Evolutionary conservation across 2,329 filamentous ascomycete genomes (phyloP).

Genomic region (Ophioceras dolichostomum): DNA sequence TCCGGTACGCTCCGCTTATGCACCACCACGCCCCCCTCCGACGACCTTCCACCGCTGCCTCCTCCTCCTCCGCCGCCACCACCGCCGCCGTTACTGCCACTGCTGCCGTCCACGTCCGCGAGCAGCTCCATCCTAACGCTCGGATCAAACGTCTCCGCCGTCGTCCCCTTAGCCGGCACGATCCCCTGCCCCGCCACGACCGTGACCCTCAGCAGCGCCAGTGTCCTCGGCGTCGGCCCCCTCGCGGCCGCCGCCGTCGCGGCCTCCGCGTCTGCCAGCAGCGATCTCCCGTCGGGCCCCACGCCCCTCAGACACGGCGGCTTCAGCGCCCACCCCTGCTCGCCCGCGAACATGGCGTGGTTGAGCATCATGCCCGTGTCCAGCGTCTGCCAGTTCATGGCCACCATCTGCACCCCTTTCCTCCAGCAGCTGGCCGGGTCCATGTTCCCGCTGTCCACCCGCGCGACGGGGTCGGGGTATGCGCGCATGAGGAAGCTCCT

Average conservation of each 20-base stretch:
- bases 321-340: constrained; percentile 77
- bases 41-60: constrained; percentile 40
- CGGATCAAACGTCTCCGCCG: constrained; percentile 45
- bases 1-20: constrained; percentile 45
- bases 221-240: constrained; percentile 20
- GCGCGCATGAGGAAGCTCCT: constrained; percentile 79
- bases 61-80: no score
- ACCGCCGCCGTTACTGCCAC: no score
- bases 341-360: constrained; percentile 89
- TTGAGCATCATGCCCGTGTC: constrained; percentile 95
- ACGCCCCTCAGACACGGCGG: constrained; percentile 56
- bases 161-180: constrained; percentile 25
- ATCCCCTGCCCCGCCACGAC: constrained; percentile 68
- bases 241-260: constrained; percentile 27
- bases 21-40: not conserved
- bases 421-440: constrained; percentile 89
- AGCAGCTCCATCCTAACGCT: constrained; percentile 73
- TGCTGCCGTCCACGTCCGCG: no score
- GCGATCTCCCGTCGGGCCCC: constrained; percentile 22
- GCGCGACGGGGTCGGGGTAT: constrained; percentile 66
- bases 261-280: constrained; percentile 29
- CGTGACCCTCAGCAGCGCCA: constrained; percentile 55
- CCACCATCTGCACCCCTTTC: constrained; percentile 92
- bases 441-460: constrained; percentile 79
- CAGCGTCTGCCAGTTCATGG: constrained; percentile 93